phyloP scores from a whole-genome alignment of 106 monocot genomes.

The Triglochin maritima region DNA sequence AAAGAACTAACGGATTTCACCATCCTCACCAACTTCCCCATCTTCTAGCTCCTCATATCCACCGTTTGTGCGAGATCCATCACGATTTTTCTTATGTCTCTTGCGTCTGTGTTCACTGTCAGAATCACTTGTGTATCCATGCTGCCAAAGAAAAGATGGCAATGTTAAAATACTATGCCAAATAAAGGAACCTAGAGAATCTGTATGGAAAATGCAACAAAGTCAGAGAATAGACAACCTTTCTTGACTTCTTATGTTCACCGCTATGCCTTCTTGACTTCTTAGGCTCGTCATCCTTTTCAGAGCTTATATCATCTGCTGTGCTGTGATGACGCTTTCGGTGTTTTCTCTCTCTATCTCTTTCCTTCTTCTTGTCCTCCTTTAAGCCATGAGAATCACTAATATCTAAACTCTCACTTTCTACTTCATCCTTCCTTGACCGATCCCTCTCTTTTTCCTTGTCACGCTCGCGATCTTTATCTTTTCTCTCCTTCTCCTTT shows the following conservation, averaged over 20 bases:
- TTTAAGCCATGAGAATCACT: conserved; percentile 37
- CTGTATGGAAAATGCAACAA: not conserved
- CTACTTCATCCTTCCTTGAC: conserved; percentile 47
- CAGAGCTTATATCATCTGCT: conserved; percentile 69
- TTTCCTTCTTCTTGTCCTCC: conserved; percentile 63
- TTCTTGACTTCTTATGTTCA: conserved; percentile 78
- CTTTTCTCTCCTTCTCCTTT: conserved; percentile 50
- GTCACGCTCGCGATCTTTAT: conserved; percentile 48
- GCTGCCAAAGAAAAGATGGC: conserved; percentile 27
- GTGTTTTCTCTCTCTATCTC: conserved; percentile 86
- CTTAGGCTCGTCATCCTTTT: conserved; percentile 82
- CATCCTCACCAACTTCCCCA: conserved; percentile 97
- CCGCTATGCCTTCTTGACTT: conserved; percentile 70
- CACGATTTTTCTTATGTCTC: conserved; percentile 77
- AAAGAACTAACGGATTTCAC: conserved; percentile 61
- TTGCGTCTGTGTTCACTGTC: conserved; percentile 66
- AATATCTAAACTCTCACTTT: conserved; percentile 42
- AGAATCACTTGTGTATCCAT: conserved; percentile 60
- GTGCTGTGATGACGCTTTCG: conserved; percentile 65
- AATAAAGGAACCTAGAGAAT: not conserved
- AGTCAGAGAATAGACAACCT: conserved; percentile 25
- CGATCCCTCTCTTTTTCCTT: conserved; percentile 71
- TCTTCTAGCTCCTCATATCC: conserved; percentile 95
- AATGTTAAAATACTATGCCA: not conserved
- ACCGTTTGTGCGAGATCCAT: conserved; percentile 52